Conservation (phyloP, 106 monocot genomes). For the Acorus calamus region DNA sequence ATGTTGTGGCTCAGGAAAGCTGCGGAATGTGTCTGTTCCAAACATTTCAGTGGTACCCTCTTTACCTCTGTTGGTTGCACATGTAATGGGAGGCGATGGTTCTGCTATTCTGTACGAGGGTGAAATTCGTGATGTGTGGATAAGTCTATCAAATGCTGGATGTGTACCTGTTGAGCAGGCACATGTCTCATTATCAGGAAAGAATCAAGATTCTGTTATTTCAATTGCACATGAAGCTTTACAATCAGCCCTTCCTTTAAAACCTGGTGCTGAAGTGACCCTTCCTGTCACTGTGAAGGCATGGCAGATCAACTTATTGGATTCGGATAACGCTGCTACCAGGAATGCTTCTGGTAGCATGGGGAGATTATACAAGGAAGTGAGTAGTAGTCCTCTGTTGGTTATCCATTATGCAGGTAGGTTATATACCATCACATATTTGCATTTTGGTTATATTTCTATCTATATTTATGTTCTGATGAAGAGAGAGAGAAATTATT, state of each 20-base stretch:
- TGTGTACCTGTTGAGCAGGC: slow-evolving; percentile 75
- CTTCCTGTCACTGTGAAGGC: slow-evolving; percentile 74
- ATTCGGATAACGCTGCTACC: slow-evolving; percentile 45
- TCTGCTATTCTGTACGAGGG: slow-evolving; percentile 89
- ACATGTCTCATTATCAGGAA: slow-evolving; percentile 79
- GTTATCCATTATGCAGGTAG: slow-evolving; percentile 91
- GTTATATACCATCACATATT: neutral
- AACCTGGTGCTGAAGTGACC: slow-evolving; percentile 82
- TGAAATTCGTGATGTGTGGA: slow-evolving; percentile 83
- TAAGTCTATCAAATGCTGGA: slow-evolving; percentile 78
- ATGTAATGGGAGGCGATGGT: slow-evolving; percentile 77
- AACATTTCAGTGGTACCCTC: slow-evolving; percentile 60
- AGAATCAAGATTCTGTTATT: slow-evolving; percentile 86
- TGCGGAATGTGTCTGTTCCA: slow-evolving; percentile 45
- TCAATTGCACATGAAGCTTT: slow-evolving; percentile 55
- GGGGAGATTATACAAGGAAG: slow-evolving; percentile 67
- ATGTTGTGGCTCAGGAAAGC: slow-evolving; percentile 67
- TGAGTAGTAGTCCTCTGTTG: slow-evolving; percentile 51
- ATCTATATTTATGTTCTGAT: neutral
- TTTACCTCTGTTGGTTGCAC: slow-evolving; percentile 67
- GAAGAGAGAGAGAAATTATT: no score
- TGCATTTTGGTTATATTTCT: neutral
- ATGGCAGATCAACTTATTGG: slow-evolving; percentile 62
- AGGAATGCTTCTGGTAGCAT: slow-evolving; percentile 30
- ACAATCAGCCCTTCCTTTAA: slow-evolving; percentile 61